Evolutionary conservation across 345 rosid species (phyloP).

Genomic region (Gossypium sturtianum): DNA sequence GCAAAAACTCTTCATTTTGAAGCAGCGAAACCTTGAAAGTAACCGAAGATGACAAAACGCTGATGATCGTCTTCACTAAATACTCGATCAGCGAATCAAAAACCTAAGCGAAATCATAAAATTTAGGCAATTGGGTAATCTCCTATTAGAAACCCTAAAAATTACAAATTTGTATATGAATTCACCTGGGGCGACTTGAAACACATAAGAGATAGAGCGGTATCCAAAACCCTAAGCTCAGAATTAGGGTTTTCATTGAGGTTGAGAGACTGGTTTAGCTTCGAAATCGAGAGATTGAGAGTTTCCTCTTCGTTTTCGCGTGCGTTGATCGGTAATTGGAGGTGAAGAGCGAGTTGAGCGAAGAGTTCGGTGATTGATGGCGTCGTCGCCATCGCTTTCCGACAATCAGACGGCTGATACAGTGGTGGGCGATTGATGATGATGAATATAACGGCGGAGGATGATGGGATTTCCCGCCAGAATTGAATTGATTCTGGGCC

Average conservation of each 20-base stretch:
- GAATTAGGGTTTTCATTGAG: conserved; percentile 28
- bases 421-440: not conserved
- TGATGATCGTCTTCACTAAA: conserved; percentile 47
- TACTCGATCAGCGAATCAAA: conserved; percentile 49
- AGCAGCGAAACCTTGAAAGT: conserved; percentile 30
- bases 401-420: not conserved
- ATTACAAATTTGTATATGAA: not conserved
- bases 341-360: conserved; percentile 38
- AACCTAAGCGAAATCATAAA: conserved; percentile 37
- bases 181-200: conserved; percentile 64
- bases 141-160: not conserved
- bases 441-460: not conserved
- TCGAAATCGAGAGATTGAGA: conserved; percentile 43
- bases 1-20: conserved; percentile 39
- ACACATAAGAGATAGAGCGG: conserved; percentile 63
- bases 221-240: conserved; percentile 50
- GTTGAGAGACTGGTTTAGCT: conserved; percentile 50
- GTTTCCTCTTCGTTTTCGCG: conserved; percentile 24
- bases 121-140: not conserved
- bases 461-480: conserved; percentile 1
- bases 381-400: conserved; percentile 15
- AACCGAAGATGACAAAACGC: conserved; percentile 48
- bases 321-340: conserved; percentile 17
- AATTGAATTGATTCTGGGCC: not conserved
- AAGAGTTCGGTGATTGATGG: conserved; percentile 39